Base-by-base conservation (phyloP, 495 filamentous ascomycete genomes). In the Penicillium samsonianum region DNA sequence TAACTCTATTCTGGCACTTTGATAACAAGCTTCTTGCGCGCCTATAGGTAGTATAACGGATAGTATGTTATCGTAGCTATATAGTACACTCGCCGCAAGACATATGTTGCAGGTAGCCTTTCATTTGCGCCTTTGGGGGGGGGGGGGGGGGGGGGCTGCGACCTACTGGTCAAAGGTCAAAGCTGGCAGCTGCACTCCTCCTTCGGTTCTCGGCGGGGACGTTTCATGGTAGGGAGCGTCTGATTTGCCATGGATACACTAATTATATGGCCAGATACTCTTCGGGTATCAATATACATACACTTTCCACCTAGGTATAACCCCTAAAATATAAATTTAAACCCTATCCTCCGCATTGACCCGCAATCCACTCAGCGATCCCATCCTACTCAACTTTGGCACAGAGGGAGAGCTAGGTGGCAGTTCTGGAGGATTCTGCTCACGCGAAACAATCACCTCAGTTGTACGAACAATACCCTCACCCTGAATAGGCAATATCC, bases 391-490 rank as follows among this genome's bases (percentile, higher is more conserved):
- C 40, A 46, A 17, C 16, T n/a, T 48, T 1, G 43, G 14, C 6
- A 19, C 2, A 30, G n/a, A 2, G 2, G 50, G 38, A 30, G 35
- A 3, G 19, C 22, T 30, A 5, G 22, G 50, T 17, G 50, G 17
- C 11, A n/a, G 3, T 5, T 49, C 16, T 8, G 35, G 35, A 2
- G 16, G 16, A 38, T 38, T 38, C 22, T 41, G 30, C 20, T 44
- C 17, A n/a, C 35, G 38, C 25, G 58, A 61, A 10, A 68, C 55
- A 37, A 38, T 52, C 12, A 68, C 63, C 54, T 65, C 65, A 4
- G 63, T 68, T 4, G 65, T 65, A 14, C 57, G 44, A 22, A 64
- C 30, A n/a, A 68, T 68, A 0, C 57, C 57, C 3, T 46, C 51
- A 10, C 63, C 55, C 31, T 40, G 35, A 19, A 12, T 2, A 11